Percentiles rank a stretch among this genome's conserved stretches.
phyloP scores from a whole-genome alignment of 257 asterid genomes.

The Jacaranda mimosifolia region DNA sequence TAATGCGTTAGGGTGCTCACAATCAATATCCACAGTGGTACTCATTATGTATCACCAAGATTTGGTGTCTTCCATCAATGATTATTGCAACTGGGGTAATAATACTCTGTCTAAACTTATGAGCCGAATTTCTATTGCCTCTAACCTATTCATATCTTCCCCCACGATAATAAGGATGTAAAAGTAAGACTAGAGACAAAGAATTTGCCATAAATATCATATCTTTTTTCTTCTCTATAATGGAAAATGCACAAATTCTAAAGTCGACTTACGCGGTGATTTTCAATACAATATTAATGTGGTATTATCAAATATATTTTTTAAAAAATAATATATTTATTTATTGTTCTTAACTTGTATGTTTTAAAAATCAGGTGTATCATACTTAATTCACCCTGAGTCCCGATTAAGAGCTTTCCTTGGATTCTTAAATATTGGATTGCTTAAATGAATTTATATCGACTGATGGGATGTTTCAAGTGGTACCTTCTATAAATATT shows the following conservation, averaged over 20 bases:
- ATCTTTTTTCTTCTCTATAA: slow-evolving; percentile 1
- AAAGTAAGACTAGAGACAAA: not conserved
- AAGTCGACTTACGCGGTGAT: too few relatives aligned
- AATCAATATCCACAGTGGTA: slow-evolving; percentile 41
- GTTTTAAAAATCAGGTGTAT: too few relatives aligned
- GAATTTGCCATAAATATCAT: not conserved
- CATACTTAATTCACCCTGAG: too few relatives aligned
- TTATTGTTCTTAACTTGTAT: too few relatives aligned
- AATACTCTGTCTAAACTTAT: slow-evolving; percentile 41
- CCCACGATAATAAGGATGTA: slow-evolving; percentile 4
- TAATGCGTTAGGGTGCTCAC: slow-evolving; percentile 47
- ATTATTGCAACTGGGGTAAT: slow-evolving; percentile 36
- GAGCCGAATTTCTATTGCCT: slow-evolving; percentile 23
- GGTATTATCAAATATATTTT: too few relatives aligned
- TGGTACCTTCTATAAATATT: too few relatives aligned
- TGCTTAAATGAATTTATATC: too few relatives aligned
- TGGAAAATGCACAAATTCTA: not conserved
- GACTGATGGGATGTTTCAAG: too few relatives aligned
- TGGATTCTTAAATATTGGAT: too few relatives aligned
- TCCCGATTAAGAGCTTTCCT: too few relatives aligned
- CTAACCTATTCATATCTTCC: not conserved
- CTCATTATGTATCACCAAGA: slow-evolving; percentile 57
- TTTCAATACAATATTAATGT: too few relatives aligned
- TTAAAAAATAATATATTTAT: too few relatives aligned
- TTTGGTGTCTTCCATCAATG: slow-evolving; percentile 58